Base-by-base conservation (phyloP, 768 basidiomycete genomes). In the Mycena venus region DNA sequence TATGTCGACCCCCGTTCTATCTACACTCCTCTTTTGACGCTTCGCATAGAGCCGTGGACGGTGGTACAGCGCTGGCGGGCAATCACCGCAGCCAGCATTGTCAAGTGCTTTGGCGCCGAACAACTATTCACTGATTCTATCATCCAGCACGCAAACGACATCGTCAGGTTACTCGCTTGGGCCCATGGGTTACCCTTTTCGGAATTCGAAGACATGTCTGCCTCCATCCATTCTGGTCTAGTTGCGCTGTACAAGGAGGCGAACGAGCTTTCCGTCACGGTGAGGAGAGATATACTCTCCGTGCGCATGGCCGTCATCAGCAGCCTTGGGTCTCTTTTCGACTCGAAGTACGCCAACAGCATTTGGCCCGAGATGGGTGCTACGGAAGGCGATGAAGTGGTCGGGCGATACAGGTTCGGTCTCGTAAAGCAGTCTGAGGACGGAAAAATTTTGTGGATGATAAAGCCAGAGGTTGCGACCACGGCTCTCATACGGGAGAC, bases 281-380 rank as follows among this genome's bases (percentile, higher is more conserved):
- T 66, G 27, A 75, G 75, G 17, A 73, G 73, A 14, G 78, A 78
- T 40, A 38, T 79, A 4, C 64, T 79, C 9, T 71, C 77, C 19
- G 75, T 77, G 29, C 72, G 69, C 36, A 74, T 77, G 78, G 60
- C 67, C 8, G 70, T 78, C 42, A 25, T 78, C 15, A 31, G 58
- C 32, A 47, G n/a, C n/a, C n/a, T n/a, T n/a, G n/a, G n/a, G n/a
- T n/a, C 36, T 7, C 58, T 63, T n/a, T 14, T 47, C 21, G 25
- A 14, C 10, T 21, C 58, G 7, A 15, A 25, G 25, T n/a, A 25
- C 36, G 6, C 11, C 6, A 25, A 32, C 23, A 60, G 44, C 19
- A 63, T 59, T 23, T 79, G 76, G 76, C 51, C 78, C 1, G 78
- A 75, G 14, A 79, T 79, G 78, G 64, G 44, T 7, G 29, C 9